Conservation (phyloP, 495 filamentous ascomycete genomes). For the Penicillium lagena region DNA sequence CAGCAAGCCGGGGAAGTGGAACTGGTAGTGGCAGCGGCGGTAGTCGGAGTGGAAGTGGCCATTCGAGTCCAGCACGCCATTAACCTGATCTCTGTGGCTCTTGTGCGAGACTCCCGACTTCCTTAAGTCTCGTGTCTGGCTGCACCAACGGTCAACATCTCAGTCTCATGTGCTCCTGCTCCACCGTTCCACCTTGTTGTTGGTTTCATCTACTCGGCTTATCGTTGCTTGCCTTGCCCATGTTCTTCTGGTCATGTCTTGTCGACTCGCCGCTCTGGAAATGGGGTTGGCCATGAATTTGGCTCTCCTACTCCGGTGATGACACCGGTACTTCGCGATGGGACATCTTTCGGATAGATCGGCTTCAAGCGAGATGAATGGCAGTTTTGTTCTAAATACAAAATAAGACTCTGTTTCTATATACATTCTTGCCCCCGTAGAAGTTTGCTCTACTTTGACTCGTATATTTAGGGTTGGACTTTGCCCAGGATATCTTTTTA, state of each 20-base stretch:
- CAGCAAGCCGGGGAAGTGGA: slow-evolving; percentile 38
- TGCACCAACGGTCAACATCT: neutral
- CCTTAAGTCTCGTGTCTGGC: neutral
- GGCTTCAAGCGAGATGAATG: slow-evolving; percentile 15
- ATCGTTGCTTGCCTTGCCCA: slow-evolving; percentile 1
- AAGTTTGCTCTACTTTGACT: too few relatives aligned
- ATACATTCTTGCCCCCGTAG: too few relatives aligned
- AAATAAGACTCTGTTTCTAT: slow-evolving; percentile 5
- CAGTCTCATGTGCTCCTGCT: slow-evolving; percentile 2
- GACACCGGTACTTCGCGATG: slow-evolving; percentile 9
- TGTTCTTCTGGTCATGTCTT: slow-evolving; percentile 3
- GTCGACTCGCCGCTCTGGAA: slow-evolving; percentile 1
- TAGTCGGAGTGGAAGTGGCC: slow-evolving; percentile 37
- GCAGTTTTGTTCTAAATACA: slow-evolving; percentile 13
- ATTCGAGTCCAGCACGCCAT: slow-evolving; percentile 35
- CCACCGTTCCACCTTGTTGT: slow-evolving; percentile 1
- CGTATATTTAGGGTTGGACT: too few relatives aligned
- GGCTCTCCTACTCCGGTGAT: neutral
- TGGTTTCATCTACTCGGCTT: slow-evolving; percentile 1
- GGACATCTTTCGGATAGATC: slow-evolving; percentile 5
- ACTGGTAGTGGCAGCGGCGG: slow-evolving; percentile 40
- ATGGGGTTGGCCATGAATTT: neutral
- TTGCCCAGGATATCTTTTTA: too few relatives aligned
- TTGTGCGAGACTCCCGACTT: neutral
- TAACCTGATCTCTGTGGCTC: slow-evolving; percentile 1